A percentile compares a stretch with the other conserved stretches of the same genome.
phyloP scores from a whole-genome alignment of 75 land plant genomes.

The Gnetum montanum region DNA sequence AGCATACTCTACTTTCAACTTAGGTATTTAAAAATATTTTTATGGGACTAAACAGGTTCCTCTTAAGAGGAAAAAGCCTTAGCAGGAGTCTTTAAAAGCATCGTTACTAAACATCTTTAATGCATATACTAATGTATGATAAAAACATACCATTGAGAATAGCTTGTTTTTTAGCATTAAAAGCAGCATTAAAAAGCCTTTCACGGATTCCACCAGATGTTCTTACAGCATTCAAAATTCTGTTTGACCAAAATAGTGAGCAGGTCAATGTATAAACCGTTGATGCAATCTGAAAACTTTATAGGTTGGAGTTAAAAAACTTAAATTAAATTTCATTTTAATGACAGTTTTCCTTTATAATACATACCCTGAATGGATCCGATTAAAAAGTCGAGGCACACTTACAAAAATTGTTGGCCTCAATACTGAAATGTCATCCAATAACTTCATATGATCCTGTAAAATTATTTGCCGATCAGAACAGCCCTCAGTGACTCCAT shows the following conservation, averaged over 20 bases:
- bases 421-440: slow-evolving; percentile 84
- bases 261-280: too few relatives aligned
- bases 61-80: too few relatives aligned
- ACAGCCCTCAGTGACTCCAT: too few relatives aligned
- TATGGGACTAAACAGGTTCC: too few relatives aligned
- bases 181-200: slow-evolving; percentile 87
- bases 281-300: too few relatives aligned
- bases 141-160: slow-evolving; percentile 55
- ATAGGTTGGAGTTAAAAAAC: too few relatives aligned
- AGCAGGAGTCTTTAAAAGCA: too few relatives aligned
- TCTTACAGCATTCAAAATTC: slow-evolving; percentile 84
- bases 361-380: slow-evolving; percentile 86
- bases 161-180: slow-evolving; percentile 91
- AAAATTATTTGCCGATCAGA: not conserved
- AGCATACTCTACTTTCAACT: too few relatives aligned
- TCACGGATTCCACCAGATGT: slow-evolving; percentile 77
- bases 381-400: slow-evolving; percentile 92
- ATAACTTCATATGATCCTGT: slow-evolving; percentile 91
- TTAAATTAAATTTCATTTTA: too few relatives aligned
- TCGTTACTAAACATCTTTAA: too few relatives aligned
- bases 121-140: not conserved
- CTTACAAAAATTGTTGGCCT: slow-evolving; percentile 90
- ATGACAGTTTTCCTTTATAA: too few relatives aligned
- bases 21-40: too few relatives aligned
- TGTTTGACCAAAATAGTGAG: slow-evolving; percentile 11